Base-by-base conservation (phyloP, 192 early-diverging fungal species). In the Backusella tarrabulga region DNA sequence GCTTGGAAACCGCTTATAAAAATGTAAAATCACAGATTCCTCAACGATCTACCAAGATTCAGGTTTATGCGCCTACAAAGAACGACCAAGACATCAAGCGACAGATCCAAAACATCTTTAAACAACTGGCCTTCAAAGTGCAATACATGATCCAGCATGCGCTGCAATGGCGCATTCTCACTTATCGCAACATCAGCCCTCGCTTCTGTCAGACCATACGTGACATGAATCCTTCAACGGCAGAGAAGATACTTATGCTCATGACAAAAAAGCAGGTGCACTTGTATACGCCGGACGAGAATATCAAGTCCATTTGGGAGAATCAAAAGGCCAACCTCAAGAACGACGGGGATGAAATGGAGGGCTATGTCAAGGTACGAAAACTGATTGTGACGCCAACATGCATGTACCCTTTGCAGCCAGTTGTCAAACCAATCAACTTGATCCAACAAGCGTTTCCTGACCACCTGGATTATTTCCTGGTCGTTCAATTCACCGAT, bases 401-500 rank as follows among this genome's bases (percentile, higher is more conserved):
- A 0, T 84, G 83, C 1, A 81, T 92, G 15, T 91, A 91, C 76
- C 77, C 91, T 17, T 80, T 86, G 6, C 87, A 88, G 1, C 91
- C 92, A 0, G 80, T 87, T 1, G 82, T 90, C 36, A 90, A 94
- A 67, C 87, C 87, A 0, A 83, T 87, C 29, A 93, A 93, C 79
- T 85, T 91, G 23, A 83, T 92, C 32, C 76, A 92, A 9, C 86
- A 92, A 4, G 78, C 88, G 11, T 90, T 85, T 80, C 69, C 73
- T 19, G 29, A 79, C 2, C 72, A 85, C n/a, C 46, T 71, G 15
- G 83, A 91, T 42, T 79, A 85, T 6, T 94, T 94, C 46, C 35
- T 94, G 11, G 86, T 91, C 11, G 90, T 94, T 9, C 83, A 86
- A n/a, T 93, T 93, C 72, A 78, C 81, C 14, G 91, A 93, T 66